Evolutionary conservation across 805 yeast species (phyloP).

Genomic region (Yarrowia alimentaria): DNA sequence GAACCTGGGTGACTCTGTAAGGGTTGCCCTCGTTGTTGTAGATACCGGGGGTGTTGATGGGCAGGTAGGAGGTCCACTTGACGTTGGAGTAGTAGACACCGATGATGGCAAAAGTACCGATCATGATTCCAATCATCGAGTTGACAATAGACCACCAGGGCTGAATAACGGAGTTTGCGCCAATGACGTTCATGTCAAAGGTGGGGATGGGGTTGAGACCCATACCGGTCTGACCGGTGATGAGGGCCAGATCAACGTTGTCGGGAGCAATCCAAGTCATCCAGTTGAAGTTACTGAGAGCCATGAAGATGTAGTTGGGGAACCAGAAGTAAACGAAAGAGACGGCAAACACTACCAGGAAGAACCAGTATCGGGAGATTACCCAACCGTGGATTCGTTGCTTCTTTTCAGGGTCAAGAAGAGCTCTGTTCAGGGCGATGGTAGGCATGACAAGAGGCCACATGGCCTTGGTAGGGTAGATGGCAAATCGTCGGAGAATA

Average conservation of each 20-base stretch:
- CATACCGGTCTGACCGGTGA: conserved; percentile 48
- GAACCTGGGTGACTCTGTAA: conserved; percentile 49
- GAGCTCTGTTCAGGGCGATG: conserved; percentile 47
- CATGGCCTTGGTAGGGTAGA: conserved; percentile 46
- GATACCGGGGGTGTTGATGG: conserved; percentile 53
- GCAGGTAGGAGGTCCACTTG: conserved; percentile 59
- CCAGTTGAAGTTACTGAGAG: conserved; percentile 63
- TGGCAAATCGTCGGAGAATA: conserved; percentile 51
- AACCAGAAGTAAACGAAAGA: conserved; percentile 62
- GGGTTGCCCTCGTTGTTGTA: conserved; percentile 52
- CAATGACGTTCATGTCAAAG: conserved; percentile 48
- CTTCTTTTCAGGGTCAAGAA: conserved; percentile 34
- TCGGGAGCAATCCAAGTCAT: conserved; percentile 54
- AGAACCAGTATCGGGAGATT: conserved; percentile 52
- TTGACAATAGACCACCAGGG: conserved; percentile 43
- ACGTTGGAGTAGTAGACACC: conserved; percentile 53
- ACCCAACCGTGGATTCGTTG: conserved; percentile 57
- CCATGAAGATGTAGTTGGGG: conserved; percentile 64
- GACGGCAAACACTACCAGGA: conserved; percentile 43
- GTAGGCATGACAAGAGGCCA: conserved; percentile 58
- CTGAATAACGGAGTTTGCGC: conserved; percentile 53
- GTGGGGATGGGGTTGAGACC: conserved; percentile 47
- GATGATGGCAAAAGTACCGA: conserved; percentile 50
- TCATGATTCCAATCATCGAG: conserved; percentile 39
- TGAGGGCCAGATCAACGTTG: conserved; percentile 57